Conservation (phyloP, 139 green algal genomes). For the Chlamydomonas incerta region DNA sequence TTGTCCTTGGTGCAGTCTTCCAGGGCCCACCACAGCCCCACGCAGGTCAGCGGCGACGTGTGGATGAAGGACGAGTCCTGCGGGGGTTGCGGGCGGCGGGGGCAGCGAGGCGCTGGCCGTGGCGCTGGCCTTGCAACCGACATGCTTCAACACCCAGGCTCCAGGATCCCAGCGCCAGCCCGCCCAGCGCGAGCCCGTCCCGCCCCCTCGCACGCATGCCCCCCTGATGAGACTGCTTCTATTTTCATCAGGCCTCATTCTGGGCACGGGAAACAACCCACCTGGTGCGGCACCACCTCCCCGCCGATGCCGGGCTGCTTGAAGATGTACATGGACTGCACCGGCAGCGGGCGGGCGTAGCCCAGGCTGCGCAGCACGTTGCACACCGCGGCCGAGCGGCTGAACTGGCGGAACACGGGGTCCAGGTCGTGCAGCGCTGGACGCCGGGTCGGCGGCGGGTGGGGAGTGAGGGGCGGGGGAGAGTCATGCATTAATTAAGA, state of each 20-base stretch:
- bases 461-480: neutral
- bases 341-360: slow-evolving; percentile 83
- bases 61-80: slow-evolving; percentile 92
- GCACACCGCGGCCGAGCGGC: slow-evolving; percentile 71
- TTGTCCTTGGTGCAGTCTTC: slow-evolving; percentile 93
- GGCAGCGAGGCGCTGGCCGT: too few relatives aligned
- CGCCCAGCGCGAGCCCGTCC: too few relatives aligned
- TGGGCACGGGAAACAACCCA: too few relatives aligned
- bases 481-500: too few relatives aligned
- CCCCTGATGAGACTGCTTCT: too few relatives aligned
- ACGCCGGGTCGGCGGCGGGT: neutral
- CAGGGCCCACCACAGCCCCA: slow-evolving; percentile 95
- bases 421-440: slow-evolving; percentile 96
- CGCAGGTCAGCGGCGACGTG: slow-evolving; percentile 84
- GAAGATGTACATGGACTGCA: slow-evolving; percentile 97
- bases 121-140: too few relatives aligned
- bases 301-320: slow-evolving; percentile 94
- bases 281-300: slow-evolving; percentile 81
- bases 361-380: slow-evolving; percentile 77
- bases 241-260: too few relatives aligned
- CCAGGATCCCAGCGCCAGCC: too few relatives aligned
- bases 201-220: too few relatives aligned
- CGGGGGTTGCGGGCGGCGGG: too few relatives aligned
- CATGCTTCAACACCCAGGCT: too few relatives aligned
- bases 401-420: slow-evolving; percentile 86